Conservation (phyloP, 1,139 yeast species). For the Blastobotrys elegans region DNA sequence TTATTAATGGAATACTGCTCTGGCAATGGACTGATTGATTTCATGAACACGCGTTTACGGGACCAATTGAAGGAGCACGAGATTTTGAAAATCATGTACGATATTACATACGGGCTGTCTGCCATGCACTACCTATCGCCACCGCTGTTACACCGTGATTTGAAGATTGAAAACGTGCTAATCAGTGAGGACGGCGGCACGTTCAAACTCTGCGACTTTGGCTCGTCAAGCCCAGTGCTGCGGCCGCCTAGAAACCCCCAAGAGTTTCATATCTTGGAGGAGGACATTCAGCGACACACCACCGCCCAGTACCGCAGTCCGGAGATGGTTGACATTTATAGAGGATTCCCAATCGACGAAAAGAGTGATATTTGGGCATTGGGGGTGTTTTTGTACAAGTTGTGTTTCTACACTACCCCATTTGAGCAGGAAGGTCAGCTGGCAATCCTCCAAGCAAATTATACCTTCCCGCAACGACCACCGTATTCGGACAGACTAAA, state of each 20-base stretch:
- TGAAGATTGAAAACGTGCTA: conserved; percentile 90
- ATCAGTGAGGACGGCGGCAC: conserved; percentile 67
- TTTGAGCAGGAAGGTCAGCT: conserved; percentile 71
- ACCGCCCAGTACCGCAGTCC: conserved; percentile 98
- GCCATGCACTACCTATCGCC: conserved; percentile 82
- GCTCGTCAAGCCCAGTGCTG: conserved; percentile 73
- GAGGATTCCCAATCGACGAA: conserved; percentile 86
- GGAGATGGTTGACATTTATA: conserved; percentile 87
- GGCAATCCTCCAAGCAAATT: conserved; percentile 60
- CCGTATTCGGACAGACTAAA: conserved; percentile 37
- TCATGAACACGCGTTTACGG: conserved; percentile 86
- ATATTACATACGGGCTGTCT: conserved; percentile 76
- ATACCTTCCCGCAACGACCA: conserved; percentile 49
- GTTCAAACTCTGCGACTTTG: conserved; percentile 89
- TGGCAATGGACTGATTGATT: conserved; percentile 81
- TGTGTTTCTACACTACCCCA: conserved; percentile 92
- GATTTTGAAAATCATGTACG: conserved; percentile 75
- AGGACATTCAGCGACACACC: conserved; percentile 84
- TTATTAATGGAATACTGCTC: conserved; percentile 87
- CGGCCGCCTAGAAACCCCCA: conserved; percentile 61
- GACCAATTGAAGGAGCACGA: conserved; percentile 79
- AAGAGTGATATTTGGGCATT: conserved; percentile 96
- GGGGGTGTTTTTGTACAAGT: conserved; percentile 83
- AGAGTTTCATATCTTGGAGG: conserved; percentile 65
- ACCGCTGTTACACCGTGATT: conserved; percentile 86